A percentile compares a stretch with the other conserved stretches of the same genome.
These are phyloP conservation scores for Talaromyces piceae DNA, from an alignment of 2,329 filamentous ascomycete genomes.

Conservation along the genomic window DNA sequence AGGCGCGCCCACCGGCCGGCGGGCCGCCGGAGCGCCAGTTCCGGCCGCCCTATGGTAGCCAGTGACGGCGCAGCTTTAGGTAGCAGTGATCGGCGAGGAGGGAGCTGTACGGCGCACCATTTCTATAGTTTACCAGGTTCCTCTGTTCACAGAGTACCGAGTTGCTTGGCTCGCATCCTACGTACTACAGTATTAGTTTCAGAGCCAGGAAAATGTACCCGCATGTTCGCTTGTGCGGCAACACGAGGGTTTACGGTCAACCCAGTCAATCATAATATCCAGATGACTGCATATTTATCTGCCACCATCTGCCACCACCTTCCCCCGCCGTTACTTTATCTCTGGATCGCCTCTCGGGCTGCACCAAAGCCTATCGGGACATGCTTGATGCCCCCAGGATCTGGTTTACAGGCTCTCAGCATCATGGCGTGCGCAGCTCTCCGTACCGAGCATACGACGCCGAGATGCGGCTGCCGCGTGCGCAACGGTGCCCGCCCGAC, in stretches of 20 bases:
- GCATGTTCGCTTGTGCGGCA: not conserved
- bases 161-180: too few species aligned
- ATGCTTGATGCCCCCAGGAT: not conserved
- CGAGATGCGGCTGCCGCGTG: not conserved
- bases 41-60: not conserved
- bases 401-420: too few species aligned
- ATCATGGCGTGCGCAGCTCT: too few species aligned
- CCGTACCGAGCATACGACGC: not conserved
- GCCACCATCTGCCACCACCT: too few species aligned
- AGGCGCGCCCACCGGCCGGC: not conserved
- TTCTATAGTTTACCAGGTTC: too few species aligned
- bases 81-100: conserved; percentile 2
- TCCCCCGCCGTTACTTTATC: too few species aligned
- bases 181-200: not conserved
- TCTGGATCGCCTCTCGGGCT: too few species aligned
- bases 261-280: too few species aligned
- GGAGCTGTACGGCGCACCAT: too few species aligned
- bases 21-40: not conserved
- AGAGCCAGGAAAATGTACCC: not conserved
- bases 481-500: not conserved
- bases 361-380: not conserved
- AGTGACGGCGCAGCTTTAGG: conserved; percentile 4
- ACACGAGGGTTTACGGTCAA: too few species aligned
- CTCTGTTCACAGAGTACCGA: too few species aligned
- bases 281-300: too few species aligned